These are phyloP conservation scores for Lactifluus subvellereus DNA, from an alignment of 768 basidiomycete species.

Conservation along the genomic window DNA sequence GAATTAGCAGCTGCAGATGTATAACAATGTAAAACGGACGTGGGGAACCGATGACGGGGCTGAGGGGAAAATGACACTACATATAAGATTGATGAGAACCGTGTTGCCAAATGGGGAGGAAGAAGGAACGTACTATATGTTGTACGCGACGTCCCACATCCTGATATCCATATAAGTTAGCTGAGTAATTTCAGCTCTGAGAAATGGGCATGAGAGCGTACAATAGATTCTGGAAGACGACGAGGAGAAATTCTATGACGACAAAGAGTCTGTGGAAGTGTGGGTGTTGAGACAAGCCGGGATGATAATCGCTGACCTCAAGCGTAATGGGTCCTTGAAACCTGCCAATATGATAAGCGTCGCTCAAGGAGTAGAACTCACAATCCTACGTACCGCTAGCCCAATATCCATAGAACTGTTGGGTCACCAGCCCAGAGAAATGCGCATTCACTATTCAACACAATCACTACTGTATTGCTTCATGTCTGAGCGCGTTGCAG, in stretches of 20 bases:
- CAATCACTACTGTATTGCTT: not conserved
- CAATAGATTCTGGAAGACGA: not conserved
- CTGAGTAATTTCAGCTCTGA: no score
- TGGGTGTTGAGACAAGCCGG: not conserved
- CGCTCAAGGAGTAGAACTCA: not conserved
- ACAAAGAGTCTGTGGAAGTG: not conserved
- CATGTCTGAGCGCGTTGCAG: not conserved
- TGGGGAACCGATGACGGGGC: not conserved
- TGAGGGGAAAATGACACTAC: not conserved
- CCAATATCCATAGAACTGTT: not conserved
- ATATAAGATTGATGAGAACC: not conserved
- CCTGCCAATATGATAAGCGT: not conserved
- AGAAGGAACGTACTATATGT: not conserved
- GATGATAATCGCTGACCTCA: not conserved
- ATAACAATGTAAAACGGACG: not conserved
- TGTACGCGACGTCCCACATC: not conserved
- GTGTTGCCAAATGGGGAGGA: not conserved
- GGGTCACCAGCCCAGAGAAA: not conserved
- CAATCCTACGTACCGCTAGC: not conserved
- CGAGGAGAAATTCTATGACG: not conserved
- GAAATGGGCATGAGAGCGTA: not conserved
- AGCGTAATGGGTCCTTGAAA: not conserved
- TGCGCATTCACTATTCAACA: not conserved
- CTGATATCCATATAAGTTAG: not conserved
- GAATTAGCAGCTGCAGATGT: not conserved